Evolutionary conservation across 164 flowering plant genomes (phyloP).

Genomic region (Aristolochia contorta): DNA sequence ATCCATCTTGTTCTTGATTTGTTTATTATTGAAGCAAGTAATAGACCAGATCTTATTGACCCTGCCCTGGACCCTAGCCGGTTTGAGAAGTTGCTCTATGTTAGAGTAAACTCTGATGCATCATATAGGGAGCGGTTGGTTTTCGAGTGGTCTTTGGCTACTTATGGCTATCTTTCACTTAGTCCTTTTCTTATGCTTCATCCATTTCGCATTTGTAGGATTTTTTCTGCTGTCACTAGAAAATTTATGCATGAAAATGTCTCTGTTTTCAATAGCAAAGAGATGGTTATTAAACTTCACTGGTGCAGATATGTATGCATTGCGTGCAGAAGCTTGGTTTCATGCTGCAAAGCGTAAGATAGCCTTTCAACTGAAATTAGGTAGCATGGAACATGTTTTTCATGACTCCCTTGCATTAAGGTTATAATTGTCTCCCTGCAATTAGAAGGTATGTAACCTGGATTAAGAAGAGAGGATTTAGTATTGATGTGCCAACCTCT

Average conservation of each 20-base stretch:
- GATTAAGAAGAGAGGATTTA: no score
- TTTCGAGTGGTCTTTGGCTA: background rate
- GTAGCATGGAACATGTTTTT: no score
- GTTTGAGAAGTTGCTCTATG: conserved; percentile 84
- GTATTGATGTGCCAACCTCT: no score
- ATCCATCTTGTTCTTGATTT: conserved; percentile 28
- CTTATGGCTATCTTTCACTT: background rate
- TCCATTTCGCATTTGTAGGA: conserved; percentile 29
- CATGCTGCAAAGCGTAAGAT: conserved; percentile 90
- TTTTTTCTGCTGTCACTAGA: no score
- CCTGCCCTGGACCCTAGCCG: conserved; percentile 94
- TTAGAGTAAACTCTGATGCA: conserved; percentile 81
- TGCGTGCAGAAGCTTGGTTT: conserved; percentile 87
- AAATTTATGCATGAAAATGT: no score
- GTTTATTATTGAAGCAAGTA: conserved; percentile 95
- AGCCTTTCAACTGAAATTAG: background rate
- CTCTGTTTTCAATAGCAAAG: conserved; percentile 54
- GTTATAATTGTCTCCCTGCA: no score
- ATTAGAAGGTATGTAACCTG: no score
- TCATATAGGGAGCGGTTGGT: conserved; percentile 74
- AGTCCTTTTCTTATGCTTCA: conserved; percentile 1
- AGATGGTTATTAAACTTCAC: conserved; percentile 84
- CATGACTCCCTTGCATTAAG: no score
- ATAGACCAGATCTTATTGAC: conserved; percentile 93
- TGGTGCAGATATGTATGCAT: conserved; percentile 82